Conservation (phyloP, 306 rosid genomes). For the Potentilla sterilis region DNA sequence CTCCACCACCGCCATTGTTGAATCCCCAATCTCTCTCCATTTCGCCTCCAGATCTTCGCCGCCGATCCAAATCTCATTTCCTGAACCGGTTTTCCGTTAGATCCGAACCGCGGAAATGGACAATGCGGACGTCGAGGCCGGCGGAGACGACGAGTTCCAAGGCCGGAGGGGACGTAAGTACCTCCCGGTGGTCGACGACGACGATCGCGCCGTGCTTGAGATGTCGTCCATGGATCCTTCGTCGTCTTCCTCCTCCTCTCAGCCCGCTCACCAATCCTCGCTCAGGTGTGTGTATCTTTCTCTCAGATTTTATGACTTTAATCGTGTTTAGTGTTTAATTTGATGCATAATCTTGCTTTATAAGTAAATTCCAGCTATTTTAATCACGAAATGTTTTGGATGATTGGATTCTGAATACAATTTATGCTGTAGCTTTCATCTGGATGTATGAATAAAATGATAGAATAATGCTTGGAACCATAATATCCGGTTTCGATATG, state of each 20-base stretch:
- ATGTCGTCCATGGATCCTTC: constrained; percentile 90
- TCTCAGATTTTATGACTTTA: not conserved
- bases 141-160: constrained; percentile 62
- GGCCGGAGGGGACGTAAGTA: constrained; percentile 69
- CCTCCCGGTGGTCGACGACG: constrained; percentile 76
- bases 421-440: not conserved
- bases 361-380: not conserved
- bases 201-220: constrained; percentile 96
- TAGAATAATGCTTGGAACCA: not conserved
- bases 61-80: constrained; percentile 9
- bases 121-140: constrained; percentile 77
- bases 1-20: not conserved
- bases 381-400: not conserved
- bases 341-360: not conserved
- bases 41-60: not conserved
- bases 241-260: constrained; percentile 58
- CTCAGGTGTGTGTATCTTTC: constrained; percentile 47
- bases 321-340: not conserved
- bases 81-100: not conserved
- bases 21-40: not conserved
- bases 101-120: constrained; percentile 39
- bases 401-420: not conserved
- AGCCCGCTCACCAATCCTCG: constrained; percentile 43
- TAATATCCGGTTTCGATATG: not conserved
- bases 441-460: not conserved